A percentile compares a stretch with the other conserved stretches of the same genome.
Evolutionary conservation across 139 green algal species (phyloP).

Genomic region (Tetraselmis chui): DNA sequence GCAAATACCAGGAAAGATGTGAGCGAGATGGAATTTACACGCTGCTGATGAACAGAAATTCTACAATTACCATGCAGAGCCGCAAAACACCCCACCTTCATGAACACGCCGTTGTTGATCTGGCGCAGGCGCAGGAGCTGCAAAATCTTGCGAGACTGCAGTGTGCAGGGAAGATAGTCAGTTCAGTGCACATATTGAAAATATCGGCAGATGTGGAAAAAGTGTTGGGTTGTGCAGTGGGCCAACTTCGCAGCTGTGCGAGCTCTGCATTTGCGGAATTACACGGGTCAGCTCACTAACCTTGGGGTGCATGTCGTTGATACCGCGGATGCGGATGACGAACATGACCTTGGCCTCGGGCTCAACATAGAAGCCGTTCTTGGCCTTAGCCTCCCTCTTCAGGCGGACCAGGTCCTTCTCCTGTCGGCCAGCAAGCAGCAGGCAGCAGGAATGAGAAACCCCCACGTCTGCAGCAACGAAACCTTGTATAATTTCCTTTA

Average conservation of each 20-base stretch:
- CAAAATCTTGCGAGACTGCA: constrained; percentile 93
- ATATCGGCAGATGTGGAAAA: too few relatives aligned
- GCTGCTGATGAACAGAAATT: too few relatives aligned
- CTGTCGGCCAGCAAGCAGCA: constrained; percentile 47
- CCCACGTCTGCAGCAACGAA: too few relatives aligned
- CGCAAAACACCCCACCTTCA: constrained; percentile 61
- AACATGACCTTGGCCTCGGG: constrained; percentile 93
- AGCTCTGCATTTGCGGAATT: too few relatives aligned
- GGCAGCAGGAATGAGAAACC: too few relatives aligned
- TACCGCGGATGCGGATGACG: constrained; percentile 90
- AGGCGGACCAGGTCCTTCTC: constrained; percentile 87
- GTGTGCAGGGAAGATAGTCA: not conserved
- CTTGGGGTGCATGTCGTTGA: constrained; percentile 96
- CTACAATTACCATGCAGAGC: too few relatives aligned
- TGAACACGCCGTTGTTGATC: constrained; percentile 98
- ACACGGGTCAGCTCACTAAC: too few relatives aligned
- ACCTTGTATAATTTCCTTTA: too few relatives aligned
- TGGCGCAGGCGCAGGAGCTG: constrained; percentile 95
- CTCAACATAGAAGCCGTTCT: constrained; percentile 90
- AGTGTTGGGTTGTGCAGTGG: too few relatives aligned
- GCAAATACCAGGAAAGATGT: constrained; percentile 3
- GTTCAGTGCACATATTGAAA: too few relatives aligned
- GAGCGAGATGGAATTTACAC: not conserved
- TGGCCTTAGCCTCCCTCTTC: constrained; percentile 82
- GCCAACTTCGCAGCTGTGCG: too few relatives aligned